A percentile compares a stretch with the other conserved stretches of the same genome.
These are phyloP conservation scores for Eucalyptus shirleyi DNA, from an alignment of 345 rosid species.

Conservation along the genomic window DNA sequence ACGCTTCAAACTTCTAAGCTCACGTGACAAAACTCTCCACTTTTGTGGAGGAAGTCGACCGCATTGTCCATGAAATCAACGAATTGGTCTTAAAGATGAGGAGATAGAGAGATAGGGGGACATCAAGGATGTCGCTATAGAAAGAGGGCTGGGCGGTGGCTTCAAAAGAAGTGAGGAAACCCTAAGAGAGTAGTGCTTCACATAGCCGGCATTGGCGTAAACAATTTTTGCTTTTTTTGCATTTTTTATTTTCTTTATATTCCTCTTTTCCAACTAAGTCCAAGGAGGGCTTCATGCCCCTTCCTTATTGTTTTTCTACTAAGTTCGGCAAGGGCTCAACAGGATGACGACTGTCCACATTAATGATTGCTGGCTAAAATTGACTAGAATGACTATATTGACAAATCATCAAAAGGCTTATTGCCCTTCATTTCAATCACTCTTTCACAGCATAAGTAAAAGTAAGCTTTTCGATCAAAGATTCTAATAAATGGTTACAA, in stretches of 20 bases:
- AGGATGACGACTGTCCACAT: background rate
- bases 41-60: background rate
- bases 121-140: background rate
- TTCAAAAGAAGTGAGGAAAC: background rate
- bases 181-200: background rate
- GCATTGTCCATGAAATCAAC: background rate
- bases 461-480: background rate
- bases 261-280: background rate
- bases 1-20: background rate
- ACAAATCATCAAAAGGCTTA: background rate
- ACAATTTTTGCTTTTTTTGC: no score
- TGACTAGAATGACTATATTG: background rate
- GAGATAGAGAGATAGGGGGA: background rate
- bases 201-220: background rate
- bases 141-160: background rate
- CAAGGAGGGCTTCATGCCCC: background rate
- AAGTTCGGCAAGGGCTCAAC: background rate
- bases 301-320: background rate
- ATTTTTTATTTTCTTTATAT: no score
- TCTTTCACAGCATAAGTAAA: background rate
- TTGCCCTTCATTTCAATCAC: background rate
- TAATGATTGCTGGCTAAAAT: no score
- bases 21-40: background rate
- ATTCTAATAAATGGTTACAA: background rate
- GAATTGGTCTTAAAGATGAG: background rate